Conservation (phyloP, 495 filamentous ascomycete genomes). For the Penicillium cataractarum region DNA sequence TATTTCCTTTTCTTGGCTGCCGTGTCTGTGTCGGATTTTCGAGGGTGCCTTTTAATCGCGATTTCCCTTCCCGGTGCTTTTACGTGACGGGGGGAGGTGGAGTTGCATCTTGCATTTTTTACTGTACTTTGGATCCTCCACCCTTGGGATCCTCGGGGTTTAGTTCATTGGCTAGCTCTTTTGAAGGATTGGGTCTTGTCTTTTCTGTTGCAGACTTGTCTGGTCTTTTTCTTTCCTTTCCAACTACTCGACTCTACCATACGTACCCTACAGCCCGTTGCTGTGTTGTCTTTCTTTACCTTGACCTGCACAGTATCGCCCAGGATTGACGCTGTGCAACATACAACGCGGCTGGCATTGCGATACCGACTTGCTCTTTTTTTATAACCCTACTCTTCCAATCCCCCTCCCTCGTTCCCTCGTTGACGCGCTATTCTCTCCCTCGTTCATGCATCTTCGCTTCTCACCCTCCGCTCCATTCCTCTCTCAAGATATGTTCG, state of each 20-base stretch:
- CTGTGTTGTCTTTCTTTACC: background rate
- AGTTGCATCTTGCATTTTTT: background rate
- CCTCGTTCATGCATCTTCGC: slow-evolving; percentile 1
- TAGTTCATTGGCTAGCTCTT: background rate
- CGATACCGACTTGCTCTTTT: background rate
- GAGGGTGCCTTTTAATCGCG: background rate
- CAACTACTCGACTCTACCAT: background rate
- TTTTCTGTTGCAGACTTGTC: background rate
- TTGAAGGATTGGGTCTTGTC: background rate
- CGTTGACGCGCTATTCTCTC: background rate
- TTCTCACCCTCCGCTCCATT: background rate
- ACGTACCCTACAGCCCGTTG: too few species aligned
- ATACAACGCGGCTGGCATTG: background rate
- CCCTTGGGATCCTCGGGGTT: too few species aligned
- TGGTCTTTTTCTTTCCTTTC: background rate
- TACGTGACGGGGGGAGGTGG: too few species aligned
- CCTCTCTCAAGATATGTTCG: slow-evolving; percentile 18
- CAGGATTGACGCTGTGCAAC: background rate
- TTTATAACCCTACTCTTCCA: background rate
- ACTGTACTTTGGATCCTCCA: too few species aligned
- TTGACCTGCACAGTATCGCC: background rate
- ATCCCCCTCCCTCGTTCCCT: background rate
- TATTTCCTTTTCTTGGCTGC: background rate
- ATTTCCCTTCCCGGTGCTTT: background rate
- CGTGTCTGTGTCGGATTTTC: background rate